Conservation (phyloP, 1,139 yeast species). For the Zygosaccharomyces pseudobailii region DNA sequence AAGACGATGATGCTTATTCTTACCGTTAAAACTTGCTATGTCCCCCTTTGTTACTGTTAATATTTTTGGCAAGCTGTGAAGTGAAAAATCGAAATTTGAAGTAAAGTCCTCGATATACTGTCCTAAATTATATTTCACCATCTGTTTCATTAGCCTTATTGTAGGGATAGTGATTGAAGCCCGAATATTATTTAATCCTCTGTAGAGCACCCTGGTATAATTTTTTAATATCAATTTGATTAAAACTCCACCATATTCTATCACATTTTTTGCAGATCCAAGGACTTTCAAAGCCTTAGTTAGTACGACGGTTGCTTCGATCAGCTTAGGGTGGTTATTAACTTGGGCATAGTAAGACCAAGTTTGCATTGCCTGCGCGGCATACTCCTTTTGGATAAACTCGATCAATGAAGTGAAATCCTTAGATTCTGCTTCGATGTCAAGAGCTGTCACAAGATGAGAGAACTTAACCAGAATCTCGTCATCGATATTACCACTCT, state of each 20-base stretch:
- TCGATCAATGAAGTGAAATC: constrained; percentile 28
- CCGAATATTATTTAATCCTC: constrained; percentile 58
- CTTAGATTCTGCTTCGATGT: constrained; percentile 20
- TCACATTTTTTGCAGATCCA: constrained; percentile 21
- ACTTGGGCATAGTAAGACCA: constrained; percentile 65
- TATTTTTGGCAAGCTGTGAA: constrained; percentile 58
- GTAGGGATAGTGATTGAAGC: constrained; percentile 60
- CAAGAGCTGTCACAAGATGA: constrained; percentile 18
- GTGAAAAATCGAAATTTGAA: constrained; percentile 62
- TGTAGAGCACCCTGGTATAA: constrained; percentile 59
- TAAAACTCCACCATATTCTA: constrained; percentile 37
- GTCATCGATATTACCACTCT: constrained; percentile 24
- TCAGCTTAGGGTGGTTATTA: constrained; percentile 53
- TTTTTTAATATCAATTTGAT: constrained; percentile 51
- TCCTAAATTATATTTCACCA: constrained; percentile 49
- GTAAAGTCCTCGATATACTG: constrained; percentile 52
- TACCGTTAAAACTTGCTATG: constrained; percentile 34
- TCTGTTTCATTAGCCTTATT: constrained; percentile 49
- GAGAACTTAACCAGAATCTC: constrained; percentile 29
- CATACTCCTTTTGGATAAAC: constrained; percentile 36
- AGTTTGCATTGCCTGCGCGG: constrained; percentile 40
- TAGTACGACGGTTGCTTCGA: constrained; percentile 38
- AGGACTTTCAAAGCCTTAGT: constrained; percentile 20
- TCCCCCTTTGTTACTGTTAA: constrained; percentile 51
- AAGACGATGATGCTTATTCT: constrained; percentile 33